These are phyloP conservation scores for Bisporella sp. DNA, from an alignment of 2,329 filamentous ascomycete species.

Conservation along the genomic window DNA sequence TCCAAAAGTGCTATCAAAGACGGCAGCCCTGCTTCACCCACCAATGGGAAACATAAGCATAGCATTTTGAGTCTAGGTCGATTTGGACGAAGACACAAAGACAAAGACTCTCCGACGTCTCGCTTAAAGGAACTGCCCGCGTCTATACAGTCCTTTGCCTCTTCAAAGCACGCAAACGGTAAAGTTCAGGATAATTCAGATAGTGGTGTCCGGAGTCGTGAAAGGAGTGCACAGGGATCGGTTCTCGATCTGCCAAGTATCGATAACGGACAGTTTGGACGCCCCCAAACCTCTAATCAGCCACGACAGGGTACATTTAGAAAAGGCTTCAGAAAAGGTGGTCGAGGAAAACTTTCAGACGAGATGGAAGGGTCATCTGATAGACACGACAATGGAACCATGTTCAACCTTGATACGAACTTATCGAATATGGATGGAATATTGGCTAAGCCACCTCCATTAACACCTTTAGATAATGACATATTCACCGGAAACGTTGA, in stretches of 20 bases:
- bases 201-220: constrained; percentile 22
- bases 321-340: constrained; percentile 59
- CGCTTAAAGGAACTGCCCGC: constrained; percentile 41
- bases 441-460: constrained; percentile 60
- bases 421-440: constrained; percentile 90
- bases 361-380: constrained; percentile 36
- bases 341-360: constrained; percentile 39
- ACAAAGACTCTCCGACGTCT: constrained; percentile 44
- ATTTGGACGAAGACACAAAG: constrained; percentile 33
- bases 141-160: constrained; percentile 46
- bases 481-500: constrained; percentile 38
- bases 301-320: constrained; percentile 29
- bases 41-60: constrained; percentile 22
- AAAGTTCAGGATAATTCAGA: constrained; percentile 20
- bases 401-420: constrained; percentile 81
- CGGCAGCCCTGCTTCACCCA: constrained; percentile 40
- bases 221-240: constrained; percentile 22
- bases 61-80: constrained; percentile 22
- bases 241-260: constrained; percentile 17
- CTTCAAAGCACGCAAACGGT: constrained; percentile 16
- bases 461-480: constrained; percentile 62
- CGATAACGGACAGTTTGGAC: constrained; percentile 12
- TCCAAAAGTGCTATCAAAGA: constrained; percentile 27
- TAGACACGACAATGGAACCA: constrained; percentile 33
- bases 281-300: background rate